phyloP scores from a whole-genome alignment of 2,329 filamentous ascomycete species.

The Pseudogymnoascus pannorum region DNA sequence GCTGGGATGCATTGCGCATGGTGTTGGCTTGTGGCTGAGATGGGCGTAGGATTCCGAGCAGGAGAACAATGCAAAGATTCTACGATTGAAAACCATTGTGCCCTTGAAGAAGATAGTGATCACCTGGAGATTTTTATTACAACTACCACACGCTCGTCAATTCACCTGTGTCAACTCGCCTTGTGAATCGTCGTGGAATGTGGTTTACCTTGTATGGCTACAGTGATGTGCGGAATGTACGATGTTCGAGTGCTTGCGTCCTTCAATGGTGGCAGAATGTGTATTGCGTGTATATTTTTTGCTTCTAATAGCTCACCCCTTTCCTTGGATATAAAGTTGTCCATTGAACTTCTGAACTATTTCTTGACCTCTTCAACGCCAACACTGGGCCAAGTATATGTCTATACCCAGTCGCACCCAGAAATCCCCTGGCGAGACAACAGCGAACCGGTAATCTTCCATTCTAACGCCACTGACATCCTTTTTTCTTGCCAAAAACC shows the following conservation, averaged over 20 bases:
- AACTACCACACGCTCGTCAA: neutral
- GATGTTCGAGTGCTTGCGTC: neutral
- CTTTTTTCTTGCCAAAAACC: neutral
- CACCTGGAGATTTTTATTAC: neutral
- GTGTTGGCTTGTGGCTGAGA: conserved; percentile 26
- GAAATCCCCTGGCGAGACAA: neutral
- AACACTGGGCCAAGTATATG: neutral
- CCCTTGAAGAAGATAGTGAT: neutral
- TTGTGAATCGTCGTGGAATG: neutral
- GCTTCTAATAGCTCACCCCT: neutral
- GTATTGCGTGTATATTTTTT: neutral
- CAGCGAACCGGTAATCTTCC: neutral
- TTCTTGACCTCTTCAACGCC: no score
- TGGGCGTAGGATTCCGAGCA: conserved; percentile 30
- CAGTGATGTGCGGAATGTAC: neutral
- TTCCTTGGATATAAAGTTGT: neutral
- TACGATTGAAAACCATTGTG: conserved; percentile 14
- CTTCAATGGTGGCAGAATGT: neutral
- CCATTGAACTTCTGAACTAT: neutral
- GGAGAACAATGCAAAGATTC: conserved; percentile 26
- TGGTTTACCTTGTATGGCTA: neutral
- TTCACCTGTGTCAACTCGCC: neutral
- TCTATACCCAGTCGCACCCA: neutral
- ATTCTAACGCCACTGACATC: neutral
- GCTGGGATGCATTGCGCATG: conserved; percentile 31